Evolutionary conservation across 441 rosid genomes (phyloP).

Genomic region (Populus trichocarpa): DNA sequence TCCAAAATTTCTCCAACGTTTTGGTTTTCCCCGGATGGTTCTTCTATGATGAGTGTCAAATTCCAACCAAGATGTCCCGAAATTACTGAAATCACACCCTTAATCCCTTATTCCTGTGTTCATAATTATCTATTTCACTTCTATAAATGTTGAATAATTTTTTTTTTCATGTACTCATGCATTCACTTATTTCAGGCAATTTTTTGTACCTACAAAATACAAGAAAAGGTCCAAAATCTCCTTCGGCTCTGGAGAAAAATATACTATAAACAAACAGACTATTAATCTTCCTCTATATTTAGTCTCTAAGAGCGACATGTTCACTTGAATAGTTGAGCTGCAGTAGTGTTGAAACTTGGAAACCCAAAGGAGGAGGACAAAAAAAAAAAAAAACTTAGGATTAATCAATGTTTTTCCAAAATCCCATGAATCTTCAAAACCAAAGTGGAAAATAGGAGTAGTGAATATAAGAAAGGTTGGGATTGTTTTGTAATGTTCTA

Average conservation of each 20-base stretch:
- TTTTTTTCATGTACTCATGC: background rate
- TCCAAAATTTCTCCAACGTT: slow-evolving; percentile 37
- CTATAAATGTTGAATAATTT: background rate
- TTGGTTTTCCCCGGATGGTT: slow-evolving; percentile 29
- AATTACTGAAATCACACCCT: slow-evolving; percentile 52
- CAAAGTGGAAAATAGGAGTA: background rate
- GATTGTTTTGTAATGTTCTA: no score
- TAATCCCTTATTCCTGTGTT: slow-evolving; percentile 22
- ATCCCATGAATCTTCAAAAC: background rate
- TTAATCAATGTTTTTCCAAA: background rate
- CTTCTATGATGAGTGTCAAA: slow-evolving; percentile 41
- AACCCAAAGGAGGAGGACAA: background rate
- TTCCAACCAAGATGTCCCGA: slow-evolving; percentile 38
- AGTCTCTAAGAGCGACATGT: background rate
- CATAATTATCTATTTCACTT: slow-evolving; percentile 11
- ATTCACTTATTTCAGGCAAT: background rate
- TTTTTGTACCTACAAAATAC: background rate
- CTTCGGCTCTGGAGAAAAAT: background rate
- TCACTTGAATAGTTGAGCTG: background rate
- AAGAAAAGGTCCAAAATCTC: background rate
- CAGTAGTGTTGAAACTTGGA: background rate
- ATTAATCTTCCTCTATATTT: no score
- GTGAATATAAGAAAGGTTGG: no score
- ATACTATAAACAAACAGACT: background rate
- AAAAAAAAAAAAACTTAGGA: background rate